phyloP scores from a whole-genome alignment of 805 yeast species.

The Cyberlindnera saturnus region DNA sequence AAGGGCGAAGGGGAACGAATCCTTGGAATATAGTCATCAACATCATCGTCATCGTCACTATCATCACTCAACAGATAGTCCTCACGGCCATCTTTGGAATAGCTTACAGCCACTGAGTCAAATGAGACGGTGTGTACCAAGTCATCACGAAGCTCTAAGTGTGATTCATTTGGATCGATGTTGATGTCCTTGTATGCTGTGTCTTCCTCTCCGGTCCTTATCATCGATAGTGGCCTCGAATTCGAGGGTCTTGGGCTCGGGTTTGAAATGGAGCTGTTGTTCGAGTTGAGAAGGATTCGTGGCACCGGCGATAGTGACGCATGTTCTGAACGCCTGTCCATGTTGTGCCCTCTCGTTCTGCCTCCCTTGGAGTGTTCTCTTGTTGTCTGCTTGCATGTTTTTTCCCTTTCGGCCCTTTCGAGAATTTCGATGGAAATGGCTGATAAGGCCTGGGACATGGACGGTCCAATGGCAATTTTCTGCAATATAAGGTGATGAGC shows the following conservation, averaged over 20 bases:
- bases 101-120: constrained; percentile 4
- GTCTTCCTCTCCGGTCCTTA: neutral
- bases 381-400: no score
- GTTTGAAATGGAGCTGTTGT: neutral
- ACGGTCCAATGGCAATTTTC: no score
- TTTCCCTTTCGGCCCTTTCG: no score
- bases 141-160: neutral
- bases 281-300: constrained; percentile 1
- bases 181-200: neutral
- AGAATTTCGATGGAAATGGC: no score
- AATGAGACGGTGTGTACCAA: constrained; percentile 5
- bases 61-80: neutral
- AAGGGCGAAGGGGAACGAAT: constrained; percentile 11
- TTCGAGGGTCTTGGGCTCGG: neutral
- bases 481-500: no score
- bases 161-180: neutral
- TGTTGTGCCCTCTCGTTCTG: no score
- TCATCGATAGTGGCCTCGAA: neutral
- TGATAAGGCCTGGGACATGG: no score
- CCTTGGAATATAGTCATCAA: neutral
- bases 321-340: no score
- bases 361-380: no score
- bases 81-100: constrained; percentile 1
- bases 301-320: neutral
- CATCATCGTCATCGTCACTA: constrained; percentile 1